These are phyloP conservation scores for Lupinus albus DNA, from an alignment of 306 rosid genomes.

Conservation along the genomic window DNA sequence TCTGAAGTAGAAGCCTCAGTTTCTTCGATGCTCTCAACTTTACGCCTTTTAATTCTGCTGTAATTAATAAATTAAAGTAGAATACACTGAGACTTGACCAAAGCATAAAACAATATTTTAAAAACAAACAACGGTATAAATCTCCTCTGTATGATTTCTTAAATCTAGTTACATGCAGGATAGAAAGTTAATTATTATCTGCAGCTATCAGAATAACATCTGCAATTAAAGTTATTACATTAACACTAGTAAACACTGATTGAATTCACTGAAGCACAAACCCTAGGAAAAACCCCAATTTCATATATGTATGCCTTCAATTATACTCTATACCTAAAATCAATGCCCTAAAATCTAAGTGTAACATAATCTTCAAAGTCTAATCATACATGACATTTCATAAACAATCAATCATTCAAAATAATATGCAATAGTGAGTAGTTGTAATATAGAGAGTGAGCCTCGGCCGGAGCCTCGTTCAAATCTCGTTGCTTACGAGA, in stretches of 20 bases:
- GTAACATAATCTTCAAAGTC: constrained; percentile 17
- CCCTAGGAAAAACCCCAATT: not conserved
- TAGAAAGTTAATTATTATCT: not conserved
- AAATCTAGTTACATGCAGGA: not conserved
- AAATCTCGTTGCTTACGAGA: too few relatives aligned
- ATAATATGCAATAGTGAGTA: too few relatives aligned
- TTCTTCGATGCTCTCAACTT: constrained; percentile 56
- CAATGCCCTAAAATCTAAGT: constrained; percentile 10
- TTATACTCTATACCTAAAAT: constrained; percentile 3
- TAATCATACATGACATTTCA: not conserved
- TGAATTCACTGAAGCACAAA: constrained; percentile 7
- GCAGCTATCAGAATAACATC: constrained; percentile 1
- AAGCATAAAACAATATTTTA: constrained; percentile 8
- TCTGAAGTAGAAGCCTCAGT: constrained; percentile 49
- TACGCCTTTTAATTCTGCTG: constrained; percentile 62
- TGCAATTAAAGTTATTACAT: not conserved
- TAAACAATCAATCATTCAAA: constrained; percentile 21
- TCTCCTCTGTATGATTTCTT: not conserved
- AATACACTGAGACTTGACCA: constrained; percentile 9
- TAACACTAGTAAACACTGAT: not conserved
- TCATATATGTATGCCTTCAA: not conserved
- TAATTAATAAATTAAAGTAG: constrained; percentile 27
- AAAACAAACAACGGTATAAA: constrained; percentile 9
- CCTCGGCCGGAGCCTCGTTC: too few relatives aligned
- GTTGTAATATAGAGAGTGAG: too few relatives aligned